Evolutionary conservation across 345 rosid species (phyloP).

Genomic region (Populus pruinosa): DNA sequence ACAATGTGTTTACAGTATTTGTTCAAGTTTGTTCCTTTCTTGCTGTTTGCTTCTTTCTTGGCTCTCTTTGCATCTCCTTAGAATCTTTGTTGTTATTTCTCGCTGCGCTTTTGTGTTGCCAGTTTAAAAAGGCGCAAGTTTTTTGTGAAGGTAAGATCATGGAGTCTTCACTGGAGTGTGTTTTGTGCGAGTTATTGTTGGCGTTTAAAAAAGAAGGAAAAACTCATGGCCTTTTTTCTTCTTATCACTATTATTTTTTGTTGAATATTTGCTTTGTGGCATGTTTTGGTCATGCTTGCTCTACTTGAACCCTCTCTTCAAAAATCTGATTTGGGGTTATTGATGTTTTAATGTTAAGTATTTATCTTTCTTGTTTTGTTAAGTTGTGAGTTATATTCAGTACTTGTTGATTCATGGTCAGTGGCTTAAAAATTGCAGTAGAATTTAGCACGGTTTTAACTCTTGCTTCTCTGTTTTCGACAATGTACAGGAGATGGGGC

Average conservation of each 20-base stretch:
- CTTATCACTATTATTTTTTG: neutral
- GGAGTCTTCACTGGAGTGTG: neutral
- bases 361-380: neutral
- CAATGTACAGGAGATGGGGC: conserved; percentile 60
- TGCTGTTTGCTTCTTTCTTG: neutral
- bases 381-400: neutral
- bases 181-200: neutral
- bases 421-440: neutral
- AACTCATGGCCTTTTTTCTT: neutral
- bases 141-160: neutral
- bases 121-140: neutral
- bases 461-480: neutral
- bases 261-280: neutral
- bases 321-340: neutral
- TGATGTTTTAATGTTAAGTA: neutral
- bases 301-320: neutral
- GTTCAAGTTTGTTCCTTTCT: conserved; percentile 7
- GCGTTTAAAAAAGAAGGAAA: neutral
- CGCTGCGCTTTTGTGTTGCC: neutral
- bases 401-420: neutral
- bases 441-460: neutral
- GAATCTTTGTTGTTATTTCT: neutral
- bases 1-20: neutral
- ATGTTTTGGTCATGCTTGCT: neutral
- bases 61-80: neutral